These are phyloP conservation scores for Mycotypha africana DNA, from an alignment of 371 early-diverging fungal species.

Conservation along the genomic window DNA sequence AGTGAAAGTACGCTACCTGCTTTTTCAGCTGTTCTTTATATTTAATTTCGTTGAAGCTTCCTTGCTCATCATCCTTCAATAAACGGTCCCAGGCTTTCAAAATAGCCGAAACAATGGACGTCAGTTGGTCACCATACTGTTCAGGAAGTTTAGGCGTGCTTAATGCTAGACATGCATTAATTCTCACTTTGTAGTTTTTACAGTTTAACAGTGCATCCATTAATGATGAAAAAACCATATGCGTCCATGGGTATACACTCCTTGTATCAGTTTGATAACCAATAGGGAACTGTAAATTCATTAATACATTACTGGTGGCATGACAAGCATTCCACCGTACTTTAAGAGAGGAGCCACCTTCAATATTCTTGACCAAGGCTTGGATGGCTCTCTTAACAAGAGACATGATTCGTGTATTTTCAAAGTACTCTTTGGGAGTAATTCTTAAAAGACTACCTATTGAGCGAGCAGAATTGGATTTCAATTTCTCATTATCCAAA, in stretches of 20 bases:
- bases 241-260: conserved; percentile 47
- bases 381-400: conserved; percentile 47
- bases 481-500: conserved; percentile 70
- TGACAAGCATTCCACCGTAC: conserved; percentile 84
- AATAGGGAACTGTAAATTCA: conserved; percentile 57
- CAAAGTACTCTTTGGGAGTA: conserved; percentile 45
- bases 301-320: conserved; percentile 63
- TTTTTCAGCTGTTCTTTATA: conserved; percentile 54
- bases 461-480: conserved; percentile 70
- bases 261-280: conserved; percentile 29
- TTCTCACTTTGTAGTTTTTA: conserved; percentile 79
- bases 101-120: conserved; percentile 42
- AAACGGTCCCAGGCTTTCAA: conserved; percentile 37
- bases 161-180: conserved; percentile 70
- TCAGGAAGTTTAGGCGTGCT: conserved; percentile 34
- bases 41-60: conserved; percentile 55
- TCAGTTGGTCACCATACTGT: conserved; percentile 45
- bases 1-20: conserved; percentile 33
- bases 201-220: conserved; percentile 49
- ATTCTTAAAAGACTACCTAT: conserved; percentile 65
- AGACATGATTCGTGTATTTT: conserved; percentile 37
- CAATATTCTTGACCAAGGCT: conserved; percentile 62
- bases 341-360: conserved; percentile 63
- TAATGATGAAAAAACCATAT: conserved; percentile 48
- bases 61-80: conserved; percentile 25